phyloP scores from a whole-genome alignment of 1,284 basidiomycete species.

The Cutaneotrichosporon sp. region DNA sequence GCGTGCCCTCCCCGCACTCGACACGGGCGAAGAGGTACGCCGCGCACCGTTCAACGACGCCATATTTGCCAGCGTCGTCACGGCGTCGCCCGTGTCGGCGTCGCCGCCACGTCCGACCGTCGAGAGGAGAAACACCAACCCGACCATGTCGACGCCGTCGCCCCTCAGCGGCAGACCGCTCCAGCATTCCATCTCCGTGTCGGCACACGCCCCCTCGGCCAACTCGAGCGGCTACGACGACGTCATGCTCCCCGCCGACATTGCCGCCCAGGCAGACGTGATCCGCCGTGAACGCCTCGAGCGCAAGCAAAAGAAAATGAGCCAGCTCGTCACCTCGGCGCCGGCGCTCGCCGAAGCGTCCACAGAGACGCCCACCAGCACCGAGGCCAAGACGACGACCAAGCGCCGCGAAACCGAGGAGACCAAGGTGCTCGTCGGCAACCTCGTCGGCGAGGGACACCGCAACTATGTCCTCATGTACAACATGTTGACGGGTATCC shows the following conservation, averaged over 20 bases:
- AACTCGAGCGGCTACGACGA: not conserved
- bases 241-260: slow-evolving; percentile 52
- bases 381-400: not conserved
- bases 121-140: slow-evolving; percentile 34
- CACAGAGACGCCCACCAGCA: slow-evolving; percentile 31
- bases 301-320: slow-evolving; percentile 52
- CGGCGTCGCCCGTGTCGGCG: not conserved
- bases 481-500: slow-evolving; percentile 98
- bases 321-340: slow-evolving; percentile 27
- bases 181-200: slow-evolving; percentile 9
- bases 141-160: slow-evolving; percentile 15
- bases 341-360: not conserved
- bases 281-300: slow-evolving; percentile 68
- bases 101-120: slow-evolving; percentile 17
- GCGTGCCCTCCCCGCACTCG: not conserved
- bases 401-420: slow-evolving; percentile 22
- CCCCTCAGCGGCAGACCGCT: slow-evolving; percentile 1
- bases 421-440: slow-evolving; percentile 74
- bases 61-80: not conserved
- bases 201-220: not conserved
- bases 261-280: slow-evolving; percentile 73
- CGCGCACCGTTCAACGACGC: not conserved
- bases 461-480: slow-evolving; percentile 99
- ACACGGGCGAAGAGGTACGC: slow-evolving; percentile 2
- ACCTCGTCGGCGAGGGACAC: slow-evolving; percentile 93